phyloP scores from a whole-genome alignment of 108 stramenopile genomes.

The Pseudonitzschia pungens region DNA sequence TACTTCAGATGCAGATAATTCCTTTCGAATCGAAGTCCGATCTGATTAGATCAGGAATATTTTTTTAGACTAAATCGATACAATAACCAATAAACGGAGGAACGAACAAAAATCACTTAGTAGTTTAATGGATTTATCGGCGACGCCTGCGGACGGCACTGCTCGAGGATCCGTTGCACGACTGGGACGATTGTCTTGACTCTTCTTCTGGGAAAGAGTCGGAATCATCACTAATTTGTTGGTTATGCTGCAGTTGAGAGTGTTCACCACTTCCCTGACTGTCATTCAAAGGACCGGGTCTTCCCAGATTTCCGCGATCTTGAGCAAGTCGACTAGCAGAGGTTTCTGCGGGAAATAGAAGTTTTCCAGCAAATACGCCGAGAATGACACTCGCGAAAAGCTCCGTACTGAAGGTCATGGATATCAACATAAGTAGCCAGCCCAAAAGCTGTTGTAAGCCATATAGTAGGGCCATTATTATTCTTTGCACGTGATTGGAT shows the following conservation, averaged over 20 bases:
- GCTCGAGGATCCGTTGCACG: neutral
- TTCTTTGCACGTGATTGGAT: constrained; percentile 9
- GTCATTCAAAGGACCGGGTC: no score
- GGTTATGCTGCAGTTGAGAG: neutral
- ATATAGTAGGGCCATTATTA: constrained; percentile 17
- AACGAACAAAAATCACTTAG: neutral
- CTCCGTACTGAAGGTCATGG: constrained; percentile 40
- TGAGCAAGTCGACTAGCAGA: neutral
- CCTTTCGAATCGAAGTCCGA: no score
- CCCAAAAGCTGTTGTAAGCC: constrained; percentile 31
- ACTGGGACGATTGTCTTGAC: neutral
- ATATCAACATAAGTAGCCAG: constrained; percentile 32
- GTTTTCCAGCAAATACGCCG: constrained; percentile 27
- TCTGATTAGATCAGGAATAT: no score
- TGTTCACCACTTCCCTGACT: no score
- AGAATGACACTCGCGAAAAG: constrained; percentile 24
- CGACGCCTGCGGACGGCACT: neutral
- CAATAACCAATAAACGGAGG: neutral
- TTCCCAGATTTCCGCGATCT: neutral
- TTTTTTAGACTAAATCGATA: no score
- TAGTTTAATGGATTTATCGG: neutral
- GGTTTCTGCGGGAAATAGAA: constrained; percentile 21
- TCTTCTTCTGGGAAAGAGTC: neutral
- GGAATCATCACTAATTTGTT: neutral
- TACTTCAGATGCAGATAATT: no score